Percentiles rank a stretch among this genome's conserved stretches.
Conservation (phyloP, 164 flowering plant genomes). For the Chloranthus sessilifolius region DNA sequence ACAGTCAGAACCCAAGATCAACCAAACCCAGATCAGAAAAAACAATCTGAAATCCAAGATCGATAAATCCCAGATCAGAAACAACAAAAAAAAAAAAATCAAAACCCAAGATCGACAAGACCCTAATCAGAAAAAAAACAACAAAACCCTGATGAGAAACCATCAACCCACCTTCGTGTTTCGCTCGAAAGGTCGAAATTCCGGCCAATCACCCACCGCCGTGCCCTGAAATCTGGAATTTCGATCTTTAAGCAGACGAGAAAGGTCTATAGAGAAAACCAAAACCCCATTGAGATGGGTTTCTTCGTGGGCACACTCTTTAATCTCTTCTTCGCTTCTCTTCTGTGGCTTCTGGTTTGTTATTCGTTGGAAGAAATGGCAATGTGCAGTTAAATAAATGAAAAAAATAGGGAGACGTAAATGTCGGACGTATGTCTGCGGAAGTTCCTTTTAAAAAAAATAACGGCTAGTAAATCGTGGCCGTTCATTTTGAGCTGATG, state of each 20-base stretch:
- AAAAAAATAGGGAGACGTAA: conserved; percentile 20
- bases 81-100: too few species aligned
- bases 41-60: background rate
- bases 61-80: background rate
- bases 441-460: conserved; percentile 28
- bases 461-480: conserved; percentile 70
- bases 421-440: conserved; percentile 53
- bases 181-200: conserved; percentile 6
- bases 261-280: conserved; percentile 4
- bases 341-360: conserved; percentile 4
- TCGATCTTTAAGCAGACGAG: conserved; percentile 1
- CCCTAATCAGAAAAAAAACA: too few species aligned
- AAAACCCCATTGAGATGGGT: conserved; percentile 20
- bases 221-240: background rate
- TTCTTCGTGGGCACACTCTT: conserved; percentile 12
- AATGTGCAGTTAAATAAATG: background rate
- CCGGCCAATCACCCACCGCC: too few species aligned
- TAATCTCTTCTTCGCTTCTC: conserved; percentile 3
- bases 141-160: too few species aligned
- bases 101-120: background rate
- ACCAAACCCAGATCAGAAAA: background rate
- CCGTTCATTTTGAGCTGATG: conserved; percentile 43
- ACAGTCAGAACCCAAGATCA: background rate
- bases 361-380: background rate
- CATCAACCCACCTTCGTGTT: conserved; percentile 5